A percentile compares a stretch with the other conserved stretches of the same genome.
These are phyloP conservation scores for Striga asiatica DNA, from an alignment of 257 asterid species.

Conservation along the genomic window DNA sequence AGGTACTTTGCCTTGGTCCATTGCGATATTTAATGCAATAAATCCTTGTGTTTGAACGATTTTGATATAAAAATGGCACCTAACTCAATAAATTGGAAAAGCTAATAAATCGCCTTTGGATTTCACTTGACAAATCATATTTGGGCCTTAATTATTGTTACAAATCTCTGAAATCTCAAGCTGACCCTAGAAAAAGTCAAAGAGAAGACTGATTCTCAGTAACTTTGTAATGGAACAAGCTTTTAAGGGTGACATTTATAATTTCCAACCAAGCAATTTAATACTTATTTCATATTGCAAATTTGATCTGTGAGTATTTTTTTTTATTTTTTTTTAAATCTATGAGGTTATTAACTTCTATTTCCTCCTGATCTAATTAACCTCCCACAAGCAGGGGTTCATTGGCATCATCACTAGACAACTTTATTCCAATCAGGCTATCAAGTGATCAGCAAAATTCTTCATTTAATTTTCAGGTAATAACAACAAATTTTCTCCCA, in stretches of 20 bases:
- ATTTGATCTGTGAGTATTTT: background rate
- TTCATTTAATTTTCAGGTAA: conserved; percentile 4
- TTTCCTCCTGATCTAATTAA: background rate
- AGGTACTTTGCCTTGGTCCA: background rate
- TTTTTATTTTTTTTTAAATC: background rate
- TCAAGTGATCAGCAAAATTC: conserved; percentile 11
- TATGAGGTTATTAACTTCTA: background rate
- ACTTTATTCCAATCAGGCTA: conserved; percentile 15
- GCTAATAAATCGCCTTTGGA: background rate
- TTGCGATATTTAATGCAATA: background rate
- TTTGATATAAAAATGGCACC: too few species aligned
- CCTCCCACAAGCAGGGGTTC: conserved; percentile 17
- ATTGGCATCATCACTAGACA: conserved; percentile 19
- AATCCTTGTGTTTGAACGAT: background rate
- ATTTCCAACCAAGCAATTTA: too few species aligned
- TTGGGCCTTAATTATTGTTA: background rate
- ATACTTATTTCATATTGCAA: too few species aligned
- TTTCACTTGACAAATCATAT: background rate
- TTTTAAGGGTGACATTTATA: conserved; percentile 23
- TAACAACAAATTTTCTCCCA: too few species aligned
- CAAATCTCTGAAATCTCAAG: conserved; percentile 19
- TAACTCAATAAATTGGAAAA: too few species aligned
- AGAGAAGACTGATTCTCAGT: conserved; percentile 13
- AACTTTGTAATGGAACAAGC: conserved; percentile 6
- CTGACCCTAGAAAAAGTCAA: conserved; percentile 22